These are phyloP conservation scores for Sarocladiaceae sp. DNA, from an alignment of 2,329 filamentous ascomycete genomes.

Conservation along the genomic window DNA sequence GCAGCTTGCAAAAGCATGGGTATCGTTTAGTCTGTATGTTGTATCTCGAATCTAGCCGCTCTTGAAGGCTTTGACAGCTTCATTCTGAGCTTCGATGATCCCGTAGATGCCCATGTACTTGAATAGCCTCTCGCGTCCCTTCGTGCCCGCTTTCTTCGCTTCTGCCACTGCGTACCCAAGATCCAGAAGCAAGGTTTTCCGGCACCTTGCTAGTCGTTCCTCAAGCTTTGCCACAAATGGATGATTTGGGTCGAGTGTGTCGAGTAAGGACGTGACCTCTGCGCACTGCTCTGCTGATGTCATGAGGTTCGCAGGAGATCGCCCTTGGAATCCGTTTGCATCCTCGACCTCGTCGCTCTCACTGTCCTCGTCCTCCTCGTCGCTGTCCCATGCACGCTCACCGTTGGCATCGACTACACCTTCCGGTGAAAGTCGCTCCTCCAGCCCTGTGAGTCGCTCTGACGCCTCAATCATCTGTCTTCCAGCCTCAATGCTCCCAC, in stretches of 20 bases:
- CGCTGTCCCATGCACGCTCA: conserved; percentile 11
- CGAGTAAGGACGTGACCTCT: conserved; percentile 33
- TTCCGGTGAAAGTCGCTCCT: conserved; percentile 54
- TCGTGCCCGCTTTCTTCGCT: conserved; percentile 34
- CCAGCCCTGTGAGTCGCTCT: conserved; percentile 55
- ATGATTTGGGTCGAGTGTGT: conserved; percentile 37
- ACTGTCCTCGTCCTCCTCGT: conserved; percentile 34
- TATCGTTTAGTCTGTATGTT: conserved; percentile 21
- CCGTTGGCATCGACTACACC: conserved; percentile 20
- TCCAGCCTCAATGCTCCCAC: conserved; percentile 54
- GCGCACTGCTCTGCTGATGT: conserved; percentile 40
- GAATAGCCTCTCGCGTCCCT: conserved; percentile 40
- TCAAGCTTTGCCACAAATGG: conserved; percentile 46
- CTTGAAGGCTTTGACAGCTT: conserved; percentile 42
- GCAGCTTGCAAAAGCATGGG: conserved; percentile 13
- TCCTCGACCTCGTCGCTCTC: conserved; percentile 26
- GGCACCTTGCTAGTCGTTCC: conserved; percentile 45
- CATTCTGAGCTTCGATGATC: conserved; percentile 43
- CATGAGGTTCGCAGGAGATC: conserved; percentile 39
- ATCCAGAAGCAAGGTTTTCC: conserved; percentile 51
- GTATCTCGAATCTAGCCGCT: conserved; percentile 26
- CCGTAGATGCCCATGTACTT: conserved; percentile 48
- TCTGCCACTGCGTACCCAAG: conserved; percentile 43
- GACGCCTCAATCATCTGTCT: conserved; percentile 62
- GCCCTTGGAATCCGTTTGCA: conserved; percentile 31